Evolutionary conservation across 2,329 filamentous ascomycete species (phyloP).

Genomic region (Penicillium paneum): DNA sequence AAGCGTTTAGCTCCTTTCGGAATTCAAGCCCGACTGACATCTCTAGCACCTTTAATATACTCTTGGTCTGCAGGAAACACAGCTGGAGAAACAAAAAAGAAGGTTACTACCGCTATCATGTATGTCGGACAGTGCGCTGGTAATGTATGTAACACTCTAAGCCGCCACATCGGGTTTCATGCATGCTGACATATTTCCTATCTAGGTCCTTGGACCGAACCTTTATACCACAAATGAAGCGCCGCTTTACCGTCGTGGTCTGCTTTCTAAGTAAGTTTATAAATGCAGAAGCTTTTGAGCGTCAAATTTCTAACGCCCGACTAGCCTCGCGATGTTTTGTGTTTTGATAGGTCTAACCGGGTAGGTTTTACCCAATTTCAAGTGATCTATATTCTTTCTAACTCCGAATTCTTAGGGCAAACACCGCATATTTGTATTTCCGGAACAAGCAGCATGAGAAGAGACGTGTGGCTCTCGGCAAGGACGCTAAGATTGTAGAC

Average conservation of each 20-base stretch:
- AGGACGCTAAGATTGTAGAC: conserved; percentile 57
- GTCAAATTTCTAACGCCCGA: conserved; percentile 6
- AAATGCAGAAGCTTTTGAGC: neutral
- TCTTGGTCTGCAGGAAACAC: conserved; percentile 65
- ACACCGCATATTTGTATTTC: conserved; percentile 49
- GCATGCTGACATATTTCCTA: neutral
- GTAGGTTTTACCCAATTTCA: conserved; percentile 22
- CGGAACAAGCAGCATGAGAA: conserved; percentile 57
- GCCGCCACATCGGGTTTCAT: neutral
- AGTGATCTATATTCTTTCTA: neutral
- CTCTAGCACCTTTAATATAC: conserved; percentile 61
- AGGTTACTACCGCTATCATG: conserved; percentile 61
- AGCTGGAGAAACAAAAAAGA: conserved; percentile 67
- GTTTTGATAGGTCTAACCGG: conserved; percentile 54
- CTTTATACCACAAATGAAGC: conserved; percentile 61
- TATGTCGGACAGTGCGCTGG: conserved; percentile 65
- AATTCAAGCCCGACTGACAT: conserved; percentile 13
- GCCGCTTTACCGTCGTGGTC: conserved; percentile 56
- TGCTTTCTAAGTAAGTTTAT: conserved; percentile 52
- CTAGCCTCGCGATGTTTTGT: conserved; percentile 57
- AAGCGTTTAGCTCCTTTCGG: conserved; percentile 15
- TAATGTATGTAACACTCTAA: conserved; percentile 43
- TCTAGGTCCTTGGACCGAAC: conserved; percentile 58
- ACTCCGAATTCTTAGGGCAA: conserved; percentile 23
- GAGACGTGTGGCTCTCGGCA: conserved; percentile 56